Base-by-base conservation (phyloP, 2,329 filamentous ascomycete species). In the Colletotrichum somersetense region DNA sequence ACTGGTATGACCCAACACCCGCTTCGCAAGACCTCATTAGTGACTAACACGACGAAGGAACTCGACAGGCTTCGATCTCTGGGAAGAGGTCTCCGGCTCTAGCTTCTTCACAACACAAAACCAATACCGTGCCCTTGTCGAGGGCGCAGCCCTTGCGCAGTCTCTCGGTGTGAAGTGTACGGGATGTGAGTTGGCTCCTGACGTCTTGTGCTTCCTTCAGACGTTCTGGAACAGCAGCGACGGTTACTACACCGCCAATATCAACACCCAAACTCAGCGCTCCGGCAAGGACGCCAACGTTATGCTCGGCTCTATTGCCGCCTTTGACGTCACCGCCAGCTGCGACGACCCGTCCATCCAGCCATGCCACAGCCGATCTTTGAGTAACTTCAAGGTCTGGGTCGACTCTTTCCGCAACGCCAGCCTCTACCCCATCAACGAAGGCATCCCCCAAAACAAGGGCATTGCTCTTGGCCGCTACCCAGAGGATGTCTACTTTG, bases 81-180 rank as follows among this genome's bases (percentile, higher is more conserved):
- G 89, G 89, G 89, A 91, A 76, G 89, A 91, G 76, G 84, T 89
- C 23, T 81, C 83, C 26, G 87, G 88, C 35, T 85, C 85, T 0
- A 89, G 87, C 3, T 90, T 89, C 82, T 91, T 90, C 79, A 89
- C 89, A 1, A 82, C 85, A 26, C 85, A 87, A 33, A 86, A 85
- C 14, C 85, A 88, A 61, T 85, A 89, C 76, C 87, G 88, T 55
- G 85, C 89, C 11, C 75, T 81, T 11, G 74, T 80, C 35, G 83
- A 87, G 76, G 89, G 89, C 14, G 84, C 81, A 55, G 78, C 81
- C 8, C 84, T 91, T n/a, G 88, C 89, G 3, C 77, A 77, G 11
- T 79, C 82, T 26, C 81, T 91, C 11, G 85, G 85, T 35, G 81
- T 85, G 40, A 81, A 82, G 11, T 89, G 87, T 75, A 77, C 81